Percentiles rank a stretch among this genome's conserved stretches.
phyloP scores from a whole-genome alignment of 208 protist genomes.

The Leishmania amazonensis region DNA sequence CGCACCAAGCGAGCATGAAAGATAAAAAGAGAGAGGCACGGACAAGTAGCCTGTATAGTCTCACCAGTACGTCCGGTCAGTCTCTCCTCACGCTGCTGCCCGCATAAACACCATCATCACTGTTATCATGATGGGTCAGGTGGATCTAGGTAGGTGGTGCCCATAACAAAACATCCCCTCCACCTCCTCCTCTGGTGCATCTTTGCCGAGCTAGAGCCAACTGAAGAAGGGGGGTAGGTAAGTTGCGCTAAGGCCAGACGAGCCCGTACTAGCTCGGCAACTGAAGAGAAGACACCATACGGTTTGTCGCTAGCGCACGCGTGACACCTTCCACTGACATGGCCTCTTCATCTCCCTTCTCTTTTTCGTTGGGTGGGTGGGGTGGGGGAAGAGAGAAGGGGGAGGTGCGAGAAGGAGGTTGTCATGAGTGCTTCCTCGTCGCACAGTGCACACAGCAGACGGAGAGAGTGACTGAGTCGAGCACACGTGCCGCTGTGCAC shows the following conservation, averaged over 20 bases:
- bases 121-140: neutral
- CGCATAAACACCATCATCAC: neutral
- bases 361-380: neutral
- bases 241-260: neutral
- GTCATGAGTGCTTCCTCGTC: neutral
- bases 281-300: neutral
- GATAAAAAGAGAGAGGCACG: neutral
- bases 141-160: neutral
- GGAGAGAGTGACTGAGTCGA: neutral
- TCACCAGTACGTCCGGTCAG: neutral
- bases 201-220: neutral
- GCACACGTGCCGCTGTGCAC: neutral
- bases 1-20: neutral
- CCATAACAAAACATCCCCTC: neutral
- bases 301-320: neutral
- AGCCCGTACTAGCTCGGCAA: neutral
- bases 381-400: too few species aligned
- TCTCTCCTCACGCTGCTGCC: neutral
- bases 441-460: neutral
- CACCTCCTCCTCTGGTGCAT: neutral
- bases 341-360: neutral
- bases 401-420: neutral
- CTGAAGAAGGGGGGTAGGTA: neutral
- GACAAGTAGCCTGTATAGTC: neutral
- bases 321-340: neutral